Percentiles rank a stretch among this genome's conserved stretches.
phyloP scores from a whole-genome alignment of 345 rosid species.

The Linum tenue region DNA sequence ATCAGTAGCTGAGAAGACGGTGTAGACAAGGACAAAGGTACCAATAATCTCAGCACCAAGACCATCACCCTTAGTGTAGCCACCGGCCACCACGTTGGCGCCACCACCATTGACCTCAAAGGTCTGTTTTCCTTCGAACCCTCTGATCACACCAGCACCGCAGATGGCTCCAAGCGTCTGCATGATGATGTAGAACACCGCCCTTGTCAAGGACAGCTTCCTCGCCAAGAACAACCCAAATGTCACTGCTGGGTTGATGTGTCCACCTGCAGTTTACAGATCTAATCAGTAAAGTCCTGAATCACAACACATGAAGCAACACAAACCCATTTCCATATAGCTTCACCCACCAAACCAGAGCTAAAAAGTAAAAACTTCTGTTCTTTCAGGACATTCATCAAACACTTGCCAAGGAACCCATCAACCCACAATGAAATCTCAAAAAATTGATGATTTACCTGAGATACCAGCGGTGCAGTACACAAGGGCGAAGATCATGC shows the following conservation, averaged over 20 bases:
- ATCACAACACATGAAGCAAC: neutral
- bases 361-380: neutral
- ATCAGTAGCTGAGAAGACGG: constrained; percentile 57
- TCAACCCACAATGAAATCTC: neutral
- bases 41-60: constrained; percentile 3
- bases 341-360: neutral
- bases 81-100: constrained; percentile 45
- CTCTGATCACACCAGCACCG: constrained; percentile 69
- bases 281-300: neutral
- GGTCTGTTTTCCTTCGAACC: constrained; percentile 25
- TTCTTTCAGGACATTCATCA: neutral
- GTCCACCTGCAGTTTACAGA: constrained; percentile 40
- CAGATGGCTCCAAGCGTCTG: constrained; percentile 6
- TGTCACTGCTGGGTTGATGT: constrained; percentile 23
- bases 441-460: constrained; percentile 16
- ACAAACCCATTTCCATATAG: neutral
- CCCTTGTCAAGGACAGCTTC: constrained; percentile 63
- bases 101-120: constrained; percentile 41
- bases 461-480: constrained; percentile 77
- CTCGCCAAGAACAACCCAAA: constrained; percentile 52
- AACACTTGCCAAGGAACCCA: neutral
- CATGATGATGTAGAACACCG: constrained; percentile 29
- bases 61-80: constrained; percentile 51
- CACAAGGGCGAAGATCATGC: constrained; percentile 75
- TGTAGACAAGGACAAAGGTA: constrained; percentile 7